These are phyloP conservation scores for Medicago ruthenica DNA, from an alignment of 306 rosid genomes.

Conservation along the genomic window DNA sequence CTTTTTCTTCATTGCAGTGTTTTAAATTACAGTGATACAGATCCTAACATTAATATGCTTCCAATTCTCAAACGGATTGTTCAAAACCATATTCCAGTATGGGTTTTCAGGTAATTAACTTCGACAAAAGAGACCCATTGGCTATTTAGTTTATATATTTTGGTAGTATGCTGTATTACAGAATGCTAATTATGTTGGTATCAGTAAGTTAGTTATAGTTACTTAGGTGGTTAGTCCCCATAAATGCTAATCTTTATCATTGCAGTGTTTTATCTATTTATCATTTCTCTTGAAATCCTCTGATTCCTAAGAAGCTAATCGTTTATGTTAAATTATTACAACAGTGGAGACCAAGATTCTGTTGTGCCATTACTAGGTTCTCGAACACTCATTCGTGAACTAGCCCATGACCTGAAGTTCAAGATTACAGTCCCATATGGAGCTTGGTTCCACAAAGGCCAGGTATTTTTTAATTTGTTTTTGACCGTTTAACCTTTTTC, in stretches of 20 bases:
- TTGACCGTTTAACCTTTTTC: not conserved
- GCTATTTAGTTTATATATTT: not conserved
- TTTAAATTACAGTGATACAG: conserved; percentile 67
- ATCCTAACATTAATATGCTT: conserved; percentile 74
- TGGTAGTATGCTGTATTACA: not conserved
- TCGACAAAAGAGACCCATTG: not conserved
- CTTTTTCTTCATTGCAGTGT: conserved; percentile 49
- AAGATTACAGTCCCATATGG: conserved; percentile 74
- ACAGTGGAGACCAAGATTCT: conserved; percentile 90
- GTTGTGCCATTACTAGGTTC: conserved; percentile 87
- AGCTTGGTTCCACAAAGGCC: conserved; percentile 93
- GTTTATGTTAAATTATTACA: not conserved
- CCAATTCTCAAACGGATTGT: conserved; percentile 79
- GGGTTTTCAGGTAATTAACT: conserved; percentile 82
- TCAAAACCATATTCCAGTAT: conserved; percentile 71
- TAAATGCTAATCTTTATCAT: no score
- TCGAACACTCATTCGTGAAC: conserved; percentile 77
- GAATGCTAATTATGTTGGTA: not conserved
- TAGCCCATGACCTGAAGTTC: conserved; percentile 74
- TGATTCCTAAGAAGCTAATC: not conserved
- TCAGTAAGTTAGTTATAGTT: not conserved
- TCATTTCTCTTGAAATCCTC: not conserved
- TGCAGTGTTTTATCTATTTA: no score
- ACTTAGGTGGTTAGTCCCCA: not conserved
- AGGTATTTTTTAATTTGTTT: conserved; percentile 56